Conservation (phyloP, 129 eudicot species). For the Gnaphalium uliginosum region DNA sequence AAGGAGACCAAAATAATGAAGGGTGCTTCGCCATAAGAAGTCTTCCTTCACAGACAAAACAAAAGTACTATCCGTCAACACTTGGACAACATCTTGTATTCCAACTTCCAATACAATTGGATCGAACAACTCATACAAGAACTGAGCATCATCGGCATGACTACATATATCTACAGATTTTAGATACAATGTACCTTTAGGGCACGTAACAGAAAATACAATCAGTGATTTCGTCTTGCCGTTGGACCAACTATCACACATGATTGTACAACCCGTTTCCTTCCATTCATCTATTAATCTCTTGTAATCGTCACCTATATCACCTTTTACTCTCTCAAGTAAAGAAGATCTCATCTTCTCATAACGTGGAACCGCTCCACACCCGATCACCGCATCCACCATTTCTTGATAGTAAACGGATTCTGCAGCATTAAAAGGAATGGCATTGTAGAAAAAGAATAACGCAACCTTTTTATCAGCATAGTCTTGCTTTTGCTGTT, state of each 20-base stretch:
- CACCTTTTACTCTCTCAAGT: constrained; percentile 33
- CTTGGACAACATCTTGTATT: constrained; percentile 42
- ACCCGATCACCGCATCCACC: constrained; percentile 41
- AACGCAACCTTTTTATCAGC: constrained; percentile 47
- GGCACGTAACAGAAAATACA: constrained; percentile 42
- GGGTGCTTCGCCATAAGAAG: constrained; percentile 52
- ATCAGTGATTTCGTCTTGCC: constrained; percentile 21
- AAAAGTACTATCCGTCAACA: constrained; percentile 36
- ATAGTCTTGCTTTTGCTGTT: constrained; percentile 36
- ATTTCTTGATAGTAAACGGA: constrained; percentile 43
- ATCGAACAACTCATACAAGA: constrained; percentile 39
- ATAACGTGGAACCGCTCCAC: constrained; percentile 44
- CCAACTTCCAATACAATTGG: constrained; percentile 45
- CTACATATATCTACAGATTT: constrained; percentile 39
- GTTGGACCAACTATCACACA: constrained; percentile 35
- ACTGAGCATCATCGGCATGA: constrained; percentile 44
- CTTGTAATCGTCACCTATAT: constrained; percentile 29
- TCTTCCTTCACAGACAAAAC: constrained; percentile 44
- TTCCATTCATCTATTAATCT: constrained; percentile 37
- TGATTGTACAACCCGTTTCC: constrained; percentile 48
- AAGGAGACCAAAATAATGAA: constrained; percentile 50
- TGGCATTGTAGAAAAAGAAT: constrained; percentile 42
- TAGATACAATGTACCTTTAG: constrained; percentile 42
- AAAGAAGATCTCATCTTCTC: constrained; percentile 38
- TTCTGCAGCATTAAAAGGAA: constrained; percentile 47